phyloP scores from a whole-genome alignment of 768 basidiomycete species.

The Suillus plorans region DNA sequence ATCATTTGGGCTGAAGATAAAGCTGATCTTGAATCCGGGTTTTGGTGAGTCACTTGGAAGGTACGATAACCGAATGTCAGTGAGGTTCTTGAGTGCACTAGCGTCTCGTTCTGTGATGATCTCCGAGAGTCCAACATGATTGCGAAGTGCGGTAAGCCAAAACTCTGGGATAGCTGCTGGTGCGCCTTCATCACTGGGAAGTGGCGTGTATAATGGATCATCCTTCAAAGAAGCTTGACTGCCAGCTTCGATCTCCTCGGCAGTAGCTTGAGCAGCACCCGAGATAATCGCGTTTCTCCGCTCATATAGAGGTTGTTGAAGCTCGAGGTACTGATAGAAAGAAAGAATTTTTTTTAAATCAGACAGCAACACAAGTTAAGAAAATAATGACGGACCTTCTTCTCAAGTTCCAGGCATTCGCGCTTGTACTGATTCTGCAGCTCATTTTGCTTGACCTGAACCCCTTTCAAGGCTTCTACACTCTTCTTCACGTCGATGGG shows the following conservation, averaged over 20 bases:
- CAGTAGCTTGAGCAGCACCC: conserved; percentile 69
- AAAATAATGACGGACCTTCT: conserved; percentile 63
- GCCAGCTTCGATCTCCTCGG: conserved; percentile 83
- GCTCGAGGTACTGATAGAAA: conserved; percentile 59
- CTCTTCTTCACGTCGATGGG: conserved; percentile 79
- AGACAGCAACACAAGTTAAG: conserved; percentile 12
- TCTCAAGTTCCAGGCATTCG: conserved; percentile 93
- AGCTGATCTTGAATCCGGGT: conserved; percentile 90
- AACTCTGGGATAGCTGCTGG: conserved; percentile 78
- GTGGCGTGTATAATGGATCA: conserved; percentile 64
- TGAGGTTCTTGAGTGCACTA: conserved; percentile 77
- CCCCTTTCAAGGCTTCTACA: conserved; percentile 89
- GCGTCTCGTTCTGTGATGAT: conserved; percentile 93
- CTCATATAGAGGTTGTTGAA: conserved; percentile 83
- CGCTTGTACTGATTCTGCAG: conserved; percentile 90
- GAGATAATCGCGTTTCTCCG: conserved; percentile 83
- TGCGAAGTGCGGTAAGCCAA: conserved; percentile 96
- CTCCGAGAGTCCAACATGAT: conserved; percentile 83
- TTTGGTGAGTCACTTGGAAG: conserved; percentile 61
- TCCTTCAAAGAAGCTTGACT: conserved; percentile 72
- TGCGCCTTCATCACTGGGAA: conserved; percentile 52
- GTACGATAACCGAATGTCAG: conserved; percentile 80
- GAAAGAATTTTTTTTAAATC: conserved; percentile 6
- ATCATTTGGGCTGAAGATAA: conserved; percentile 79
- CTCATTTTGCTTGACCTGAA: conserved; percentile 89